phyloP scores from a whole-genome alignment of 192 early-diverging fungal species.

The Coemansia sp. region DNA sequence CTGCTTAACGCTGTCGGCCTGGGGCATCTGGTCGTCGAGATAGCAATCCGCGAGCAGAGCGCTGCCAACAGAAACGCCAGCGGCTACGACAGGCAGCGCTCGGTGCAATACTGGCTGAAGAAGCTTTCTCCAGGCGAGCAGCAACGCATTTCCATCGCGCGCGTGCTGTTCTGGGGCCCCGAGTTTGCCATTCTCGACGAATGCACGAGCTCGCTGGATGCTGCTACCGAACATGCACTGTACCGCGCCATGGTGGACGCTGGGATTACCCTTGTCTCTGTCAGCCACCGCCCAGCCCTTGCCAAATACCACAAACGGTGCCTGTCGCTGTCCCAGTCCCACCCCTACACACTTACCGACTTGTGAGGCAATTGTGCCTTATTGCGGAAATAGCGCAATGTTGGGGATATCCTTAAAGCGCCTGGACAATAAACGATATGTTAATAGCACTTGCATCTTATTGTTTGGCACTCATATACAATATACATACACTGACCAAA shows the following conservation, averaged over 20 bases:
- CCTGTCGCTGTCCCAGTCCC: conserved; percentile 47
- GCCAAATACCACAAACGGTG: conserved; percentile 52
- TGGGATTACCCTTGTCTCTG: conserved; percentile 85
- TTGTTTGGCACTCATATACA: not conserved
- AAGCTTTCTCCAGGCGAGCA: conserved; percentile 77
- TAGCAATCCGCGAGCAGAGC: conserved; percentile 6
- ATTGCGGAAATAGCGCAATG: not conserved
- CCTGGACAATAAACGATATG: not conserved
- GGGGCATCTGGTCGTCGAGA: conserved; percentile 15
- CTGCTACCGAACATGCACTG: conserved; percentile 50
- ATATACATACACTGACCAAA: too few relatives aligned
- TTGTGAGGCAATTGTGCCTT: not conserved
- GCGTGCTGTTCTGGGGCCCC: conserved; percentile 71
- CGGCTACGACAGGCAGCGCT: conserved; percentile 30
- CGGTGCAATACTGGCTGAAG: conserved; percentile 58
- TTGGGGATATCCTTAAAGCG: not conserved
- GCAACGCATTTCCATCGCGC: conserved; percentile 67
- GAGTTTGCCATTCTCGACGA: conserved; percentile 75
- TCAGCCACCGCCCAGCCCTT: conserved; percentile 73
- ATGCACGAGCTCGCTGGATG: conserved; percentile 67
- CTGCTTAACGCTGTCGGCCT: conserved; percentile 30
- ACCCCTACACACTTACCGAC: conserved; percentile 22
- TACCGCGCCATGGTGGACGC: conserved; percentile 61
- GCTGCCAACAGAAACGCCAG: not conserved
- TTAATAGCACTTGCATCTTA: not conserved